Percentiles rank a stretch among this genome's conserved stretches.
Evolutionary conservation across 2,329 filamentous ascomycete species (phyloP).

Genomic region (Ilyonectria destructans): DNA sequence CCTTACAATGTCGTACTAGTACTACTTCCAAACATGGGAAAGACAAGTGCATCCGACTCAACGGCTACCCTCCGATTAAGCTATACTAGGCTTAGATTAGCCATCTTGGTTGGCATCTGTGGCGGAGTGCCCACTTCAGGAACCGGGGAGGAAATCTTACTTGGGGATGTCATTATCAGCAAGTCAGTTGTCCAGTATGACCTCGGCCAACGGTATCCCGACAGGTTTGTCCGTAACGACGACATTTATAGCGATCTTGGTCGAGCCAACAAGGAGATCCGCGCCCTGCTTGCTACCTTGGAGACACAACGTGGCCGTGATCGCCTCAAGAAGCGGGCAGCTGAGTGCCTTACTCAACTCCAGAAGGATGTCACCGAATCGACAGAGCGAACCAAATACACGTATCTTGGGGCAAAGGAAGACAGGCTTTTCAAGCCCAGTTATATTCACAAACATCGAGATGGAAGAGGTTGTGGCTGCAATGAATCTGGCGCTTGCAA

Average conservation of each 20-base stretch:
- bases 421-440: too few species aligned
- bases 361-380: not conserved
- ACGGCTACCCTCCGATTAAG: constrained; percentile 52
- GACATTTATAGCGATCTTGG: constrained; percentile 44
- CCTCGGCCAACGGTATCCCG: constrained; percentile 41
- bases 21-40: constrained; percentile 51
- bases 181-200: constrained; percentile 50
- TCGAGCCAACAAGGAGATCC: constrained; percentile 11
- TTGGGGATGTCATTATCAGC: constrained; percentile 56
- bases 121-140: constrained; percentile 53
- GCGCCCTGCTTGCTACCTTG: constrained; percentile 7
- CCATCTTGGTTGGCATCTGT: constrained; percentile 59
- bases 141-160: constrained; percentile 40
- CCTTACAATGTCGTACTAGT: constrained; percentile 50
- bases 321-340: constrained; percentile 20
- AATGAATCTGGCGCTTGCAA: too few species aligned
- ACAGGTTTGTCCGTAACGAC: constrained; percentile 44
- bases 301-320: not conserved
- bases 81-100: constrained; percentile 54
- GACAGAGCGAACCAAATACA: constrained; percentile 26
- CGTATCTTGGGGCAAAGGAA: constrained; percentile 50
- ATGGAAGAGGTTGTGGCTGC: too few species aligned
- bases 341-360: constrained; percentile 15
- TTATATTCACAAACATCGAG: too few species aligned
- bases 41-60: constrained; percentile 45